Base-by-base conservation (phyloP, 352 stramenopile genomes). In the Thalassiosira hispida region DNA sequence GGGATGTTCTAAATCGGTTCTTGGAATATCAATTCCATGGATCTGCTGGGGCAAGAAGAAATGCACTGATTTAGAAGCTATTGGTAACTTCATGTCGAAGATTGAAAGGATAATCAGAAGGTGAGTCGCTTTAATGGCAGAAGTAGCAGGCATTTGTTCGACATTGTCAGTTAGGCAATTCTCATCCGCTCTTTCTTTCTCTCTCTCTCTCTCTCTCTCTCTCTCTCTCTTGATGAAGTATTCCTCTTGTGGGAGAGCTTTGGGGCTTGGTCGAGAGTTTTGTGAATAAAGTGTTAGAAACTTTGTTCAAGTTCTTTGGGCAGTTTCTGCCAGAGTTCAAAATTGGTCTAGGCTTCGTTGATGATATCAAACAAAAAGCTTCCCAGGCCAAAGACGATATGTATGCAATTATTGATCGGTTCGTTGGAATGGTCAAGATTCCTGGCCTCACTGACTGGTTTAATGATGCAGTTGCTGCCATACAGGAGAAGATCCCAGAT, bases 51-150 rank as follows among this genome's bases (percentile, higher is more conserved):
- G 35, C 12, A 20, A 20, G 5, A 69, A 55, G 23, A 56, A 25
- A 64, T 69, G 60, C 25, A 18, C 18, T 59, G 27, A 6, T 38
- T 38, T 69, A 22, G 23, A 69, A 40, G 42, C 11, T 23, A n/a
- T 69, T 59, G 59, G 59, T 23, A 52, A 67, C 5, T 8, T 67
- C 4, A 23, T 67, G 59, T 7, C 4, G 3, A 4, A 49, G 20
- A 56, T 56, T 52, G 59, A 67, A 52, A 40, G 18, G 9, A 7
- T 14, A 3, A 67, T 67, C 29, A 67, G n/a, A n/a, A n/a, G n/a
- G n/a, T n/a, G n/a, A n/a, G n/a, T n/a, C n/a, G n/a, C n/a, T n/a
- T n/a, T n/a, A n/a, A n/a, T n/a, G n/a, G n/a, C n/a, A n/a, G n/a
- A n/a, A n/a, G n/a, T n/a, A n/a, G n/a, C n/a, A n/a, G n/a, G n/a